Conservation (phyloP, 257 asterid species). For the Parsonsia alboflavescens region DNA sequence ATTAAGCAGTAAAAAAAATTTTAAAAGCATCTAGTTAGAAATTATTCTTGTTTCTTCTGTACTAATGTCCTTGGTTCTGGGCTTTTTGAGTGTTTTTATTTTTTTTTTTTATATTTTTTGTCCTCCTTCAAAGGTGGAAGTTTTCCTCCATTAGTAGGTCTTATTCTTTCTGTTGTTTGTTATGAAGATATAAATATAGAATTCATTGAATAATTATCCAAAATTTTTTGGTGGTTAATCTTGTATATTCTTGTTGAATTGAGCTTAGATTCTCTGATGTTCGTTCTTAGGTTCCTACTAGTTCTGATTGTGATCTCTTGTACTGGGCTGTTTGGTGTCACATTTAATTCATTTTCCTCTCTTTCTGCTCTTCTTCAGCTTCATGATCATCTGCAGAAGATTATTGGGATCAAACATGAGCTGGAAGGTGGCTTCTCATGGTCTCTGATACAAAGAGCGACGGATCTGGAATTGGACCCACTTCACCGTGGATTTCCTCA, state of each 20-base stretch:
- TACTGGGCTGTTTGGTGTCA: not conserved
- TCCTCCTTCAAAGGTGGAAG: not conserved
- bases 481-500: slow-evolving; percentile 53
- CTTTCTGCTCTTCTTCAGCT: slow-evolving; percentile 48
- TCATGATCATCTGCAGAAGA: slow-evolving; percentile 69
- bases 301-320: not conserved
- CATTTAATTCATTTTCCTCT: not conserved
- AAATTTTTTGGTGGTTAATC: not conserved
- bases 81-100: not conserved
- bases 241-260: not conserved
- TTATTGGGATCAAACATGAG: slow-evolving; percentile 83
- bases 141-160: not conserved
- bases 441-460: slow-evolving; percentile 79
- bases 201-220: not conserved
- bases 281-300: not conserved
- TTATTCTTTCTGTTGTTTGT: not conserved
- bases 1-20: not conserved
- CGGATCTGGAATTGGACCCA: slow-evolving; percentile 55
- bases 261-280: not conserved
- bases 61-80: too few relatives aligned
- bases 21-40: not conserved
- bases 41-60: not conserved
- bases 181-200: not conserved
- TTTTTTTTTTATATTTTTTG: too few relatives aligned
- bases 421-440: slow-evolving; percentile 84